Evolutionary conservation across 208 protist species (phyloP).

Genomic region (Tetramitus jugosus): DNA sequence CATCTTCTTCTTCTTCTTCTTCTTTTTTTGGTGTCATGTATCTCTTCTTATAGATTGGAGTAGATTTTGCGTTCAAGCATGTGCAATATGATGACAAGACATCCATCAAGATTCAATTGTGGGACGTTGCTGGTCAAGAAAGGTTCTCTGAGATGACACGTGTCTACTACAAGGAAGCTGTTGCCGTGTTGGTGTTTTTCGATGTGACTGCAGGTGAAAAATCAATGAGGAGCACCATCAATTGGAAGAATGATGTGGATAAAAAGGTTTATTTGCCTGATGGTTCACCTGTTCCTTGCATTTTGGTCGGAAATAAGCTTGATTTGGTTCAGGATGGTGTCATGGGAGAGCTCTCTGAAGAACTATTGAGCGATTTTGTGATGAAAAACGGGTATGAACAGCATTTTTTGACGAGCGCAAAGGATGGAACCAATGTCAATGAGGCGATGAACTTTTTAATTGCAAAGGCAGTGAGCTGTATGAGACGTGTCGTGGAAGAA

Average conservation of each 20-base stretch:
- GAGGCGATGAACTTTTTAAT: too few relatives aligned
- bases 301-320: slow-evolving; percentile 34
- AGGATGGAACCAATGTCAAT: too few relatives aligned
- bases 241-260: slow-evolving; percentile 48
- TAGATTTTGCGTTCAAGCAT: slow-evolving; percentile 56
- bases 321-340: too few relatives aligned
- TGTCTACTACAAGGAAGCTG: slow-evolving; percentile 48
- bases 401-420: too few relatives aligned
- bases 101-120: slow-evolving; percentile 38
- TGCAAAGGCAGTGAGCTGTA: too few relatives aligned
- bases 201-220: slow-evolving; percentile 38
- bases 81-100: slow-evolving; percentile 36
- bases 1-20: too few relatives aligned
- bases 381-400: too few relatives aligned
- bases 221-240: slow-evolving; percentile 64
- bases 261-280: slow-evolving; percentile 40
- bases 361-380: too few relatives aligned
- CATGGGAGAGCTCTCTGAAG: too few relatives aligned
- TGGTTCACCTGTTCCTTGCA: slow-evolving; percentile 32
- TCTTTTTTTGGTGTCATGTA: too few relatives aligned
- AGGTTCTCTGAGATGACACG: slow-evolving; percentile 49
- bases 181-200: slow-evolving; percentile 45
- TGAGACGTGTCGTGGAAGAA: too few relatives aligned
- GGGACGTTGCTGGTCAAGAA: slow-evolving; percentile 37
- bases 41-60: too few relatives aligned